A percentile compares a stretch with the other conserved stretches of the same genome.
phyloP scores from a whole-genome alignment of 2,329 filamentous ascomycete genomes.

The Venturia pyrina region DNA sequence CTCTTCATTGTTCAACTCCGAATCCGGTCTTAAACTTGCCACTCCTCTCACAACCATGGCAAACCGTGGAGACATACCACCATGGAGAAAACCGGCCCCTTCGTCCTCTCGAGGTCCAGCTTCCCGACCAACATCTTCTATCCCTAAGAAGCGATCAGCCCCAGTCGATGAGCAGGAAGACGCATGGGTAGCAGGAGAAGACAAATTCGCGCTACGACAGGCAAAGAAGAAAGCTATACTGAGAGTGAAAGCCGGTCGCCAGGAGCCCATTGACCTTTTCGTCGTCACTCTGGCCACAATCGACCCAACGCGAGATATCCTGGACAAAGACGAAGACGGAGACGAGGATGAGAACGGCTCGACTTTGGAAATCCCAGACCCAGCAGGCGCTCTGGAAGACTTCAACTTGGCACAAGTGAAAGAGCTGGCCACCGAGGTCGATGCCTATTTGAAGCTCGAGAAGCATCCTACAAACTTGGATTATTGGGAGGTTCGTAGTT shows the following conservation, averaged over 20 bases:
- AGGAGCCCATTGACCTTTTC: conserved; percentile 87
- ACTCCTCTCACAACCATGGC: background rate
- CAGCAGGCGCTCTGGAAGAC: conserved; percentile 68
- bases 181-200: conserved; percentile 82
- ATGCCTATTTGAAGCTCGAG: conserved; percentile 70
- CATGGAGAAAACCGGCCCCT: conserved; percentile 3
- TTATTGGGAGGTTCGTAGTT: conserved; percentile 62
- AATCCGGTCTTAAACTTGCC: background rate
- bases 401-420: conserved; percentile 56
- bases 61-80: conserved; percentile 1
- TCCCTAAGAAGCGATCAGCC: conserved; percentile 12
- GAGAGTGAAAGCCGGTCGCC: conserved; percentile 79
- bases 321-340: conserved; percentile 40
- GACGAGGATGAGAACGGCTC: conserved; percentile 73
- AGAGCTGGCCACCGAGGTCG: conserved; percentile 76
- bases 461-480: conserved; percentile 66
- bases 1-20: background rate
- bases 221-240: conserved; percentile 97
- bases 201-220: conserved; percentile 91
- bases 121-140: conserved; percentile 1
- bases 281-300: conserved; percentile 84
- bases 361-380: conserved; percentile 66
- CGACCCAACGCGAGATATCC: conserved; percentile 65
- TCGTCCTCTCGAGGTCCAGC: background rate
- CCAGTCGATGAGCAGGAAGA: conserved; percentile 37